These are phyloP conservation scores for Colletotrichum liriopes DNA, from an alignment of 2,329 filamentous ascomycete species.

Conservation along the genomic window DNA sequence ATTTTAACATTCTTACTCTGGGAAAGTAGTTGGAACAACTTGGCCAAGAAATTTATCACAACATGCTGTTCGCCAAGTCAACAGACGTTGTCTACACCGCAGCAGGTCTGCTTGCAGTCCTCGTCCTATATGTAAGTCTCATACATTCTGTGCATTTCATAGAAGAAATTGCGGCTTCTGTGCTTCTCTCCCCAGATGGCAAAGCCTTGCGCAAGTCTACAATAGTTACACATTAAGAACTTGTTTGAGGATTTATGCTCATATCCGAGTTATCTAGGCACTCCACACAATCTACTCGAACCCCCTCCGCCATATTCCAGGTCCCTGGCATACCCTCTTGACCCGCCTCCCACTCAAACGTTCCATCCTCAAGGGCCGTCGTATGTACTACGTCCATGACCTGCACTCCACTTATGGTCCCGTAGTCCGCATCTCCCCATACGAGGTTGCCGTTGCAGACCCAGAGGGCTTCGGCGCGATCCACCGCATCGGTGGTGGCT, in stretches of 20 bases:
- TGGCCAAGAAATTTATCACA: background rate
- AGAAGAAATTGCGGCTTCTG: no score
- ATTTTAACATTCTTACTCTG: no score
- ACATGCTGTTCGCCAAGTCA: background rate
- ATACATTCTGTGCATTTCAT: no score
- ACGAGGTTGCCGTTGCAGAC: constrained; percentile 24
- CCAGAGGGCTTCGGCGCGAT: constrained; percentile 26
- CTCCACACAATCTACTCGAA: constrained; percentile 3
- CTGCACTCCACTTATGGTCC: constrained; percentile 29
- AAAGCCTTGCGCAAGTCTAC: no score
- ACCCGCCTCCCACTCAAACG: constrained; percentile 27
- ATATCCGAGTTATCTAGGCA: background rate
- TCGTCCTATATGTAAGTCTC: background rate
- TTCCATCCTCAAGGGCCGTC: constrained; percentile 24
- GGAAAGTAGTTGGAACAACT: background rate
- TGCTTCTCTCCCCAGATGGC: no score
- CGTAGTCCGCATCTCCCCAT: constrained; percentile 32
- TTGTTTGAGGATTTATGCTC: no score
- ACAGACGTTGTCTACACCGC: background rate
- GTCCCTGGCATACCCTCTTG: constrained; percentile 26
- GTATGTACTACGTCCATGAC: constrained; percentile 34
- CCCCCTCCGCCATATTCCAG: constrained; percentile 31
- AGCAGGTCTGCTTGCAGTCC: background rate
- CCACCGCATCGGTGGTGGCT: constrained; percentile 30
- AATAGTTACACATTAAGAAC: no score